Evolutionary conservation across 192 early-diverging fungal species (phyloP), one percentile per base, ranked within the genome.

Genomic region (Backusella mclennaniae): DNA sequence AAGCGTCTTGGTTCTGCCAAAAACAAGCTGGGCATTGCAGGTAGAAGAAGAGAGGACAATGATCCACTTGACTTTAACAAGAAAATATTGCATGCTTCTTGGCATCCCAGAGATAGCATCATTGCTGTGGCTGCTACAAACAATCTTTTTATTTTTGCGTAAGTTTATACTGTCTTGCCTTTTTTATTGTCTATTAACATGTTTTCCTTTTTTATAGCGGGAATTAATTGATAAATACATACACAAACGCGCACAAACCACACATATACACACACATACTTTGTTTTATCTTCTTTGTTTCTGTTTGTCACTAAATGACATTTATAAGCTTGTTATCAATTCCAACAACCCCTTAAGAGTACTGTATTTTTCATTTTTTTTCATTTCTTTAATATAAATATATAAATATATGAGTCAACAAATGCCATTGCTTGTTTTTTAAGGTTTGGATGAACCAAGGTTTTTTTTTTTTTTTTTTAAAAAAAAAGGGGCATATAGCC

Each of bases 71-170:
- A 96, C 79, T 96, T 92, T 74, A 87, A 87, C 71, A 93, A 95
- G 84, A 95, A 96, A 85, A 96, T 96, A 76, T 77, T 96, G 76
- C 95, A 96, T 80, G 94, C 95, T 63, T 93, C 91, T 74, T 96
- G 95, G 94, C 95, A 96, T 86, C 95, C 95, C 35, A 88, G 87
- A 75, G 95, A 96, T 82, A 95, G 94, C 80, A 94, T 93, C 36
- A 89, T 95, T 35, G 92, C 95, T 29, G 90, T 96, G 44, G 95
- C 95, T 36, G 95, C 95, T 44, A 96, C 95, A 44, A 96, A 96
- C 85, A 95, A 96, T 77, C 85, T 96, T 82, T 96, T 96, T 81
- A 89, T 92, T 77, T 92, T 92, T 80, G 88, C 89, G 77, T 79
- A 79, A 74, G 29, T 69, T 44, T 14, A 12, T 12, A 39, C 38